Base-by-base conservation (phyloP, 495 filamentous ascomycete species). In the Talaromyces ruber region DNA sequence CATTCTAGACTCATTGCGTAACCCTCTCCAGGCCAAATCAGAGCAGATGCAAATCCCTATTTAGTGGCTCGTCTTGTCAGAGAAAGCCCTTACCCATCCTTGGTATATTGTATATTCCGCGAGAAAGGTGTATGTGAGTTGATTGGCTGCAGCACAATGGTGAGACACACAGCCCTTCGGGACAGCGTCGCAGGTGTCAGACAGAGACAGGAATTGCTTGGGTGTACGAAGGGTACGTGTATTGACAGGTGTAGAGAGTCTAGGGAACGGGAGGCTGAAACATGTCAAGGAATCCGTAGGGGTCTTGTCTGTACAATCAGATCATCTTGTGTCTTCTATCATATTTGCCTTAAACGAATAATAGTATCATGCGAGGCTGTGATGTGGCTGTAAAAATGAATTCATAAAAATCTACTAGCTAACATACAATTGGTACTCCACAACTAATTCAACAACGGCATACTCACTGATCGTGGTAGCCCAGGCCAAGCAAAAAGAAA, bases 381-480 rank as follows among this genome's bases (percentile, higher is more conserved):
- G 30, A n/a, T 32, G 18, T 54, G 22, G 26, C 26, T 54, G 26
- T 14, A 16, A 54, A 52, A 54, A 21, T 54, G 52, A 2, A 56
- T 57, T 56, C 54, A 30, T 57, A 34, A 34, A n/a, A 57, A 57
- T 57, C 29, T 30, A 57, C 54, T 57, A 55, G 54, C 54, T 57
- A 54, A 57, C 54, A 22, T 57, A 57, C 54, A 57, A 57, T 34
- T 32, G 16, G 29, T 34, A 30, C 54, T 57, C 54, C 26, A 53
- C 50, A 53, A 28, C 47, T 25, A 51, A 51, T 51, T 14, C 47
- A 39, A 39, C 34, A 39, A 34, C 30, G 14, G 21, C n/a, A n/a
- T 22, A 21, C 43, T 29, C 51, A 28, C 24, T 54, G 22, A 9
- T 54, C 14, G 9, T 21, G 12, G 12, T 8, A 25, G 24, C 6